phyloP scores from a whole-genome alignment of 148 eudicot genomes.

The Fagopyrum tataricum region DNA sequence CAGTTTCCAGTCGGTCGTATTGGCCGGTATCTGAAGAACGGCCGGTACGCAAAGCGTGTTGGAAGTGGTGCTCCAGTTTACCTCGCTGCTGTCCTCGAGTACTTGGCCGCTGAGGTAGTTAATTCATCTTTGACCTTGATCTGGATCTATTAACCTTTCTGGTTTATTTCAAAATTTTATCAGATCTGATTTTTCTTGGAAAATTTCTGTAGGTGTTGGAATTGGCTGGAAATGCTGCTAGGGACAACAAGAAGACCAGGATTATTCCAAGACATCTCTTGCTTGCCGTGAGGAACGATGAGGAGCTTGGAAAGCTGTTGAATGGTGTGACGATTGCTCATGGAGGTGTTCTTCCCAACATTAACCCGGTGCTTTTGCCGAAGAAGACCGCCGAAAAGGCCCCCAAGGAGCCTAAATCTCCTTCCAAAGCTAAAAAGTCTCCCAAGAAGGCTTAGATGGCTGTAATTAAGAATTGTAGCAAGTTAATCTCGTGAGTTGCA shows the following conservation, averaged over 20 bases:
- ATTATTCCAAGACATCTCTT: constrained; percentile 60
- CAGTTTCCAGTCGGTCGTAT: constrained; percentile 78
- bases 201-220: constrained; percentile 37
- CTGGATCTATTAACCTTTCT: no score
- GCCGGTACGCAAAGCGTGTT: constrained; percentile 57
- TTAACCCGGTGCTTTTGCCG: no score
- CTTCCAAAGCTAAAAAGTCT: not conserved
- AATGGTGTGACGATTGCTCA: constrained; percentile 46
- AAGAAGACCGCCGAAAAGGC: no score
- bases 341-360: no score
- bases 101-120: constrained; percentile 63
- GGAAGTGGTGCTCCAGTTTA: constrained; percentile 74
- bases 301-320: constrained; percentile 52
- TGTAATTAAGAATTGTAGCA: no score
- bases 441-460: constrained; percentile 5
- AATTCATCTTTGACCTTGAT: not conserved
- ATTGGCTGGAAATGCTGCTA: constrained; percentile 66
- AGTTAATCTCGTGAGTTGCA: no score
- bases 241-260: constrained; percentile 67
- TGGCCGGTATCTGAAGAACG: constrained; percentile 60
- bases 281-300: constrained; percentile 64
- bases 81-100: constrained; percentile 67
- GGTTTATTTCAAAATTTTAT: not conserved
- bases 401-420: not conserved
- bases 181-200: not conserved